Evolutionary conservation across 208 protist genomes (phyloP).

Genomic region (Leishmania turanica): DNA sequence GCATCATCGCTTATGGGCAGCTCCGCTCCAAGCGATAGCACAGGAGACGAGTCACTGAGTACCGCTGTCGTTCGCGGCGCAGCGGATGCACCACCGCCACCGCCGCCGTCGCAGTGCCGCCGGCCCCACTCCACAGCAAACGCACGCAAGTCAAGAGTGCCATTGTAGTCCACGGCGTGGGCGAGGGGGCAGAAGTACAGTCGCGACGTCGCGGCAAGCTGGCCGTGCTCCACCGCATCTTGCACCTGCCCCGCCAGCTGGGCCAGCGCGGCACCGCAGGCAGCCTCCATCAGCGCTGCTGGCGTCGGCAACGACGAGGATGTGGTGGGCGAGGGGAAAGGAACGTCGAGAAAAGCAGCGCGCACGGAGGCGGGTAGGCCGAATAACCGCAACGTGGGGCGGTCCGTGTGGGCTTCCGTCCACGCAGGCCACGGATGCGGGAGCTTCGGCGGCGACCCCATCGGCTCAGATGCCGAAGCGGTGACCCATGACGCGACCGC

Average conservation of each 20-base stretch:
- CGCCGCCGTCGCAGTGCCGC: neutral
- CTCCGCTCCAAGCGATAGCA: slow-evolving; percentile 39
- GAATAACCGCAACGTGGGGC: slow-evolving; percentile 8
- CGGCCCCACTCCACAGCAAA: slow-evolving; percentile 19
- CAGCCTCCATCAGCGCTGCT: slow-evolving; percentile 20
- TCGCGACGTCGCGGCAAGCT: neutral
- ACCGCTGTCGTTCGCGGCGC: neutral
- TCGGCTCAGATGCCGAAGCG: neutral
- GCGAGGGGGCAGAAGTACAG: slow-evolving; percentile 61
- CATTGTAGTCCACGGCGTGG: slow-evolving; percentile 60
- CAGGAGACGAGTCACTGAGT: neutral
- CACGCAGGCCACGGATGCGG: neutral
- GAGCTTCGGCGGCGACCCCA: neutral
- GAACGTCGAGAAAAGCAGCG: slow-evolving; percentile 27
- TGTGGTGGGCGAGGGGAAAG: neutral
- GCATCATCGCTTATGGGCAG: neutral
- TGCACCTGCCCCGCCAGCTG: slow-evolving; percentile 16
- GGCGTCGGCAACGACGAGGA: neutral
- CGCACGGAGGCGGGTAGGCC: slow-evolving; percentile 10
- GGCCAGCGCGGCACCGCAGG: slow-evolving; percentile 16
- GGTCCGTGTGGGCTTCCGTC: neutral
- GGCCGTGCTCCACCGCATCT: neutral
- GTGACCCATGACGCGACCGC: neutral
- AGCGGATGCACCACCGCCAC: neutral
- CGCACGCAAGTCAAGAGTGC: slow-evolving; percentile 45